Evolutionary conservation across 2,329 filamentous ascomycete species (phyloP).

Genomic region (Penicillium sp.): DNA sequence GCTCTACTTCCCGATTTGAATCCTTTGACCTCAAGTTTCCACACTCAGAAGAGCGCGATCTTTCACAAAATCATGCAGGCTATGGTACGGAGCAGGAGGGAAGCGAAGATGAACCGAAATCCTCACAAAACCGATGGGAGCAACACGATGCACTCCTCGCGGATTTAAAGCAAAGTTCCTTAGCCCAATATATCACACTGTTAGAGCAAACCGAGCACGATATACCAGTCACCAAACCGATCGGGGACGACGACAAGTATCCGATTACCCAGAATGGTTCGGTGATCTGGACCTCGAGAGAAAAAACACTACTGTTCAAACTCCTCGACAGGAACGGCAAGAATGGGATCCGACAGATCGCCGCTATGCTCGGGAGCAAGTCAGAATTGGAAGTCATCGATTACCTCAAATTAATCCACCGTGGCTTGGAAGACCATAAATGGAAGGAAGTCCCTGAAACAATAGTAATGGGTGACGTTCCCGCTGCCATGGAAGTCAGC

Average conservation of each 20-base stretch:
- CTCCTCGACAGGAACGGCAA: conserved; percentile 64
- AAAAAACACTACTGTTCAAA: conserved; percentile 71
- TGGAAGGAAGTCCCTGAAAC: conserved; percentile 33
- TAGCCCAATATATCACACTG: conserved; percentile 51
- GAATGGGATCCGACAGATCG: conserved; percentile 63
- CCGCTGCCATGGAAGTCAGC: conserved; percentile 72
- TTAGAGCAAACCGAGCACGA: conserved; percentile 59
- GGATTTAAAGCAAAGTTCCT: conserved; percentile 44
- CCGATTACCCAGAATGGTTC: conserved; percentile 64
- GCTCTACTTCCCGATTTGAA: conserved; percentile 3
- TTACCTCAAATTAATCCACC: conserved; percentile 65
- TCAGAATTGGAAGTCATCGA: conserved; percentile 70
- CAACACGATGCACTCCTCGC: conserved; percentile 2
- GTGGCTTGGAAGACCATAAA: conserved; percentile 47
- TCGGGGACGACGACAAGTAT: conserved; percentile 24
- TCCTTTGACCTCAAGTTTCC: neutral
- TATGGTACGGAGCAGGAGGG: neutral
- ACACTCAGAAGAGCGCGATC: neutral
- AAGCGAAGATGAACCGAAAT: neutral
- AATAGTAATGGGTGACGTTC: conserved; percentile 58
- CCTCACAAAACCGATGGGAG: conserved; percentile 5
- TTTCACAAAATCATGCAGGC: neutral
- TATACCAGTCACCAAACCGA: conserved; percentile 4
- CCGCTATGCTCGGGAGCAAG: conserved; percentile 67
- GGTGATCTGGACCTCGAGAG: conserved; percentile 66